These are phyloP conservation scores for Maudiozyma barnettii DNA, from an alignment of 805 yeast species.

Conservation along the genomic window DNA sequence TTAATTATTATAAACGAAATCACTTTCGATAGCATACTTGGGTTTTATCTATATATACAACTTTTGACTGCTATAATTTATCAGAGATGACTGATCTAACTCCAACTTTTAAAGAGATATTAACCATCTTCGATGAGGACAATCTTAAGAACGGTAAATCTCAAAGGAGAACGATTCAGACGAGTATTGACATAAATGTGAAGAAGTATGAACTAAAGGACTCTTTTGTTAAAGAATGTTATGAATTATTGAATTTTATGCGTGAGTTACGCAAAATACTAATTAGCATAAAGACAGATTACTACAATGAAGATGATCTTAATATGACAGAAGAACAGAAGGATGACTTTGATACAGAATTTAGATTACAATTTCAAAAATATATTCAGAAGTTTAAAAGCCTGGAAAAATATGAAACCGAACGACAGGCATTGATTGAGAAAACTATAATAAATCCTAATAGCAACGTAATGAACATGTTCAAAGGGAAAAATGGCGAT, in stretches of 20 bases:
- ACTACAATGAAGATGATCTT: slow-evolving; percentile 16
- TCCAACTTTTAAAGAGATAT: slow-evolving; percentile 20
- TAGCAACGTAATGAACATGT: slow-evolving; percentile 22
- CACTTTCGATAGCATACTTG: too few relatives aligned
- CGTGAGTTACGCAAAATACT: slow-evolving; percentile 24
- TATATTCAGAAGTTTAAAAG: slow-evolving; percentile 42
- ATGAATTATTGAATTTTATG: slow-evolving; percentile 21
- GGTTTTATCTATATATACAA: not conserved
- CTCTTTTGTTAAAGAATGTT: slow-evolving; percentile 25
- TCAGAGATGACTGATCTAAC: slow-evolving; percentile 26
- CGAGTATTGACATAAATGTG: not conserved
- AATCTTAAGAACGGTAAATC: not conserved
- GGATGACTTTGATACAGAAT: slow-evolving; percentile 47
- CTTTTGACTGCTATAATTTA: not conserved
- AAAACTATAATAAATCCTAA: slow-evolving; percentile 13
- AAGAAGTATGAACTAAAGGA: slow-evolving; percentile 12
- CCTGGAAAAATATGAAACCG: slow-evolving; percentile 43
- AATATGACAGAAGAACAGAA: slow-evolving; percentile 39
- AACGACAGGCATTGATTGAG: slow-evolving; percentile 30
- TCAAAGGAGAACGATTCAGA: too few relatives aligned
- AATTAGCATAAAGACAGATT: slow-evolving; percentile 19
- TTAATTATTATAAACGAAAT: too few relatives aligned
- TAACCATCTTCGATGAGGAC: slow-evolving; percentile 19
- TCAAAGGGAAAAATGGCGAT: slow-evolving; percentile 28
- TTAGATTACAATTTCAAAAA: slow-evolving; percentile 42